phyloP scores from a whole-genome alignment of 345 rosid genomes.

The Sisymbrium altissimum region DNA sequence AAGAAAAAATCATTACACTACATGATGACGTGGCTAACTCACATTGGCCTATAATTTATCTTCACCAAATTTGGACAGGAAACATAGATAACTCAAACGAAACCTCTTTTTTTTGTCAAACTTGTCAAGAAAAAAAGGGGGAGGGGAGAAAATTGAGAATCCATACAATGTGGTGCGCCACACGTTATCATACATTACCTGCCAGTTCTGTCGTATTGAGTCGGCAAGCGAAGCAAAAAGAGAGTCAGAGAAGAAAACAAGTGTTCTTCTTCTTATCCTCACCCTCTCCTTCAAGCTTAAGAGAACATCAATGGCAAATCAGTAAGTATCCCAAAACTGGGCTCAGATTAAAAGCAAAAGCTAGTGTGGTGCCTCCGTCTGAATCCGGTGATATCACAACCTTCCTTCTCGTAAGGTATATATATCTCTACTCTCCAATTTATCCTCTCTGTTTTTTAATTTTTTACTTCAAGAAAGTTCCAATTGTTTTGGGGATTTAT shows the following conservation, averaged over 20 bases:
- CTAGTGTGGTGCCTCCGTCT: conserved; percentile 30
- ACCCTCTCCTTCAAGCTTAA: conserved; percentile 13
- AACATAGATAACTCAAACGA: background rate
- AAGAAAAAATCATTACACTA: background rate
- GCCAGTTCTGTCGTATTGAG: background rate
- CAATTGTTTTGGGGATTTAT: background rate
- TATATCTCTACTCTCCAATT: background rate
- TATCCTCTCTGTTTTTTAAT: background rate
- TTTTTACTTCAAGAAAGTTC: background rate
- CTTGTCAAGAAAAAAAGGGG: background rate
- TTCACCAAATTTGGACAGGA: background rate
- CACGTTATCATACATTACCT: background rate
- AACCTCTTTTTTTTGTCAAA: background rate
- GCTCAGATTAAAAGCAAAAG: conserved; percentile 1
- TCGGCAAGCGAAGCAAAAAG: background rate
- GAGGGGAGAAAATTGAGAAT: background rate
- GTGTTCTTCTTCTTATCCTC: background rate
- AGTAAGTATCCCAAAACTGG: background rate
- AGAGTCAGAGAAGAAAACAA: conserved; percentile 15
- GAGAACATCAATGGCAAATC: conserved; percentile 18
- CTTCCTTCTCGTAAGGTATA: conserved; percentile 28
- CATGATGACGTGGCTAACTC: conserved; percentile 5
- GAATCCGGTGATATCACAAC: conserved; percentile 35
- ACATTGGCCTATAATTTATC: conserved; percentile 3
- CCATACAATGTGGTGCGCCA: conserved; percentile 25